Percentiles rank a stretch among this genome's conserved stretches.
phyloP scores from a whole-genome alignment of 257 asterid genomes.

The Knoxia roxburghii region DNA sequence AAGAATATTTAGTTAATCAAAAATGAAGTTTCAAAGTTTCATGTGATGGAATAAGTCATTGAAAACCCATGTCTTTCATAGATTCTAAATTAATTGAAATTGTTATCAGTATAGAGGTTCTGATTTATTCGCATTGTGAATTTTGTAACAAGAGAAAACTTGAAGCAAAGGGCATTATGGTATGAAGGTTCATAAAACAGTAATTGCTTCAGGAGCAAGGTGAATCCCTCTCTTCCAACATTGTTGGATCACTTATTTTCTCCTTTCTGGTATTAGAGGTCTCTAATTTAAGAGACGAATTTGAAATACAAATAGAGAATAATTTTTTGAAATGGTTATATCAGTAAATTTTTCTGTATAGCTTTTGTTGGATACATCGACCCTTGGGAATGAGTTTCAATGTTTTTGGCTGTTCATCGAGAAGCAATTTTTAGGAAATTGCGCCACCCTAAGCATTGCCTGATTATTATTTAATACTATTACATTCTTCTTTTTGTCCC shows the following conservation, averaged over 20 bases:
- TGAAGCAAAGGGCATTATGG: constrained; percentile 92
- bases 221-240: constrained; percentile 3
- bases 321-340: background rate
- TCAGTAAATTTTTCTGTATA: background rate
- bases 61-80: background rate
- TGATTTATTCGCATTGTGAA: background rate
- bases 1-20: background rate
- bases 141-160: background rate
- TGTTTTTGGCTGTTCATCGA: background rate
- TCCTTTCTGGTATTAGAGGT: background rate
- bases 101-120: background rate
- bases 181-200: constrained; percentile 85
- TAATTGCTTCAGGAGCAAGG: constrained; percentile 95
- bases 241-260: background rate
- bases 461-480: background rate
- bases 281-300: background rate
- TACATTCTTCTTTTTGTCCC: background rate
- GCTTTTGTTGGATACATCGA: background rate
- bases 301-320: background rate
- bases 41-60: background rate
- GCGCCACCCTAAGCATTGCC: background rate
- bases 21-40: background rate
- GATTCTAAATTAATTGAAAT: background rate
- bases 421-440: background rate
- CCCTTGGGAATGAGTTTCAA: constrained; percentile 1